Evolutionary conservation across 192 early-diverging fungal species (phyloP), one percentile per base, ranked within the genome.

Genomic region (Rhizoclosmatium globosum): DNA sequence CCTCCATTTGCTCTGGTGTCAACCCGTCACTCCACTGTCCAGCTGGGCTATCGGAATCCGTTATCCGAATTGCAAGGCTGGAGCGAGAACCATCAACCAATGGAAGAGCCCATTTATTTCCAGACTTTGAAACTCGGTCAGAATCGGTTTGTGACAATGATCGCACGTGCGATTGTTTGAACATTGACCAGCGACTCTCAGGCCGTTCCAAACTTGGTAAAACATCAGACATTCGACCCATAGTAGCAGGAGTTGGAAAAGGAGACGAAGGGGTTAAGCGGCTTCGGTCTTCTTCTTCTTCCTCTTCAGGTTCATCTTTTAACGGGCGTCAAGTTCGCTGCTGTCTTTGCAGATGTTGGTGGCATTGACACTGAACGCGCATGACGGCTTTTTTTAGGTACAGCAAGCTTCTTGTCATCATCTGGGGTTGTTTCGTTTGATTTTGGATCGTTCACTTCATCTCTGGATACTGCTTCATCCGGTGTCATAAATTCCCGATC

Each of bases 1-100:
- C 48, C 23, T 67, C 68, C 4, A 76, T 31, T 4, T 23, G 47
- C 44, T 70, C 83, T 1, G 76, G 66, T 13, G 72, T 4, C 6
- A 84, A 56, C 0, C 74, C 69, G 23, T 85, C 84, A 39, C 79
- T 77, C 84, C 86, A 87, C 21, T 62, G 60, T 17, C 50, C 50
- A 7, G 50, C 50, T 56, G 53, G 53, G 9, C 19, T n/a, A 56
- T 56, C 19, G 6, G 38, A 31, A 7, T 62, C 38, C 7, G 6
- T 62, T 23, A 19, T 7, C 0, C 60, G 21, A 62, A 62, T 23
- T 7, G 23, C 60, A 9, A 62, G 23, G 21, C 60, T 62, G 23
- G 21, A 19, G 6, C 60, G 60, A 0, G 60, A 62, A 21, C 60
- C 60, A 0, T 62, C 60, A 0, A 62, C 60, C 9, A 23, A 6